These are phyloP conservation scores for Colletotrichum tropicicola DNA, from an alignment of 2,329 filamentous ascomycete species.

Conservation along the genomic window DNA sequence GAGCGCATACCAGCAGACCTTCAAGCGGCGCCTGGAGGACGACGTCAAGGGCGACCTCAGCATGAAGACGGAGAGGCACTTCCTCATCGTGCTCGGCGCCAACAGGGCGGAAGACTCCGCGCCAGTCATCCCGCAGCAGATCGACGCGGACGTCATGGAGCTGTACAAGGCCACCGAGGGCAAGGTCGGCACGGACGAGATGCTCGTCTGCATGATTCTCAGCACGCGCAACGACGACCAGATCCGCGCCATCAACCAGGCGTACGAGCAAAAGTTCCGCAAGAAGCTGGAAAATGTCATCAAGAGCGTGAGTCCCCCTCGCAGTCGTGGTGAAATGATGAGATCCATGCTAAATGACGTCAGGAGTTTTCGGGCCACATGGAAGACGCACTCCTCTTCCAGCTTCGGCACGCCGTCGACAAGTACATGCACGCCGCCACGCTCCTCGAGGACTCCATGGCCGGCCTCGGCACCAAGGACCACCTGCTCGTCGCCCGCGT, in stretches of 20 bases:
- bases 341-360: background rate
- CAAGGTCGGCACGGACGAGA: constrained; percentile 76
- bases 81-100: constrained; percentile 81
- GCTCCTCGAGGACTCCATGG: constrained; percentile 88
- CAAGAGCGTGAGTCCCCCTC: constrained; percentile 61
- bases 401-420: constrained; percentile 80
- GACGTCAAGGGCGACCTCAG: constrained; percentile 83
- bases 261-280: constrained; percentile 79
- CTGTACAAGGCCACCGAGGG: constrained; percentile 82
- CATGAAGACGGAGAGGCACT: constrained; percentile 86
- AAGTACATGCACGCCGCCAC: constrained; percentile 85
- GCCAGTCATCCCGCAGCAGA: constrained; percentile 76
- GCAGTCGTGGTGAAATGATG: background rate
- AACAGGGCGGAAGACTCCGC: constrained; percentile 80
- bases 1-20: constrained; percentile 74
- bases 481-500: constrained; percentile 79
- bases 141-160: constrained; percentile 79
- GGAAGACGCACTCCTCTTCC: constrained; percentile 82
- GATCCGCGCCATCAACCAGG: constrained; percentile 80
- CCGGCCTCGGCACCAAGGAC: constrained; percentile 88
- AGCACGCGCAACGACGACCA: constrained; percentile 81
- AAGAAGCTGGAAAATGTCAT: constrained; percentile 77
- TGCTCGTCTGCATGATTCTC: constrained; percentile 82
- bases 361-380: constrained; percentile 92
- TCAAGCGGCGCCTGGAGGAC: constrained; percentile 71